Conservation (phyloP, 345 rosid species). For the Carallia brachiata region DNA sequence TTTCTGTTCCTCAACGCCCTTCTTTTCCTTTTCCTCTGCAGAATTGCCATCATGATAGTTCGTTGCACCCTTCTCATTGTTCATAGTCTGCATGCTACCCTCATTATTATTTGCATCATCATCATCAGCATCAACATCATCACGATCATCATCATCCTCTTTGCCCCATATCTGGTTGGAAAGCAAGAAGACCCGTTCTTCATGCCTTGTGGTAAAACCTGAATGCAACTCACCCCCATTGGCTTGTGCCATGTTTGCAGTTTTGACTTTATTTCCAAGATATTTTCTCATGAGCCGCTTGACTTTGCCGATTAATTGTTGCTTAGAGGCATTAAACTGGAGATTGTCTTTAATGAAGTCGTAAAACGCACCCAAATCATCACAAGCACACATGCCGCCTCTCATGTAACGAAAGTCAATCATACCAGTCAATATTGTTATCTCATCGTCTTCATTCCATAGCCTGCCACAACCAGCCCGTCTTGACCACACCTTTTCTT, state of each 20-base stretch:
- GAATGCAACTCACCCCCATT: background rate
- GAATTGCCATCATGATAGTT: background rate
- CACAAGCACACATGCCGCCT: constrained; percentile 9
- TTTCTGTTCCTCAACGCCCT: background rate
- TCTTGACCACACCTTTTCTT: too few relatives aligned
- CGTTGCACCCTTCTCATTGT: too few relatives aligned
- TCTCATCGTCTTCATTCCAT: constrained; percentile 35
- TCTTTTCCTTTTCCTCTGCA: background rate
- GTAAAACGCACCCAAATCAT: constrained; percentile 17
- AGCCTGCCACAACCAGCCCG: constrained; percentile 3
- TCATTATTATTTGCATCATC: background rate
- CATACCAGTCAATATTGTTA: constrained; percentile 32
- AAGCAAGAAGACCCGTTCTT: constrained; percentile 11
- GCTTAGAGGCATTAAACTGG: constrained; percentile 9
- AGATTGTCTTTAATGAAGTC: constrained; percentile 24
- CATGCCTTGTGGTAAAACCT: background rate
- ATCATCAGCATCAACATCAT: background rate
- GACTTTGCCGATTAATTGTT: constrained; percentile 27
- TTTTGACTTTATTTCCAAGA: constrained; percentile 3
- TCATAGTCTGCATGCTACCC: background rate
- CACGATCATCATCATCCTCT: background rate
- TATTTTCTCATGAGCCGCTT: constrained; percentile 16
- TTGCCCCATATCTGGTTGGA: constrained; percentile 17
- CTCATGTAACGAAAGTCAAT: constrained; percentile 13
- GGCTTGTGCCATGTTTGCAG: background rate